phyloP scores from a whole-genome alignment of 2,329 filamentous ascomycete genomes.

The Aspergillus awamori region DNA sequence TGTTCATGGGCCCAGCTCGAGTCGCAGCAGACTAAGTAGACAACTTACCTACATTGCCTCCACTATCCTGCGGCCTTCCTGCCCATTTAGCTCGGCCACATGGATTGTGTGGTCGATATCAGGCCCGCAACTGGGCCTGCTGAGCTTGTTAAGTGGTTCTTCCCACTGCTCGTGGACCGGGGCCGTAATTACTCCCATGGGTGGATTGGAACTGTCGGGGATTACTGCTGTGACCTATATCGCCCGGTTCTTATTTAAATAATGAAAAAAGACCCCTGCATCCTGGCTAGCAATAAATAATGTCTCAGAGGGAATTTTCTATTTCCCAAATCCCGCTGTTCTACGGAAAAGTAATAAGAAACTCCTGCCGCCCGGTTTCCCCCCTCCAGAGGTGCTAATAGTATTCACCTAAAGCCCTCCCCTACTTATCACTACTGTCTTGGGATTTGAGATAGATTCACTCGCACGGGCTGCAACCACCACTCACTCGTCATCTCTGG shows the following conservation, averaged over 20 bases:
- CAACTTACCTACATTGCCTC: background rate
- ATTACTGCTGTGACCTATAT: conserved; percentile 1
- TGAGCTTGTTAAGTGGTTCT: conserved; percentile 3
- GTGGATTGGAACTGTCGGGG: background rate
- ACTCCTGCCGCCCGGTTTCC: background rate
- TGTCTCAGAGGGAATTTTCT: background rate
- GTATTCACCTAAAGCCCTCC: background rate
- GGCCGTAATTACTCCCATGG: background rate
- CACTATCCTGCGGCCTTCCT: background rate
- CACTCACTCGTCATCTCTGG: background rate
- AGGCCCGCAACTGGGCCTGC: background rate
- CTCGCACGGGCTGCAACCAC: background rate
- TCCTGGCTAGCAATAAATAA: background rate
- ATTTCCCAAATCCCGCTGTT: background rate
- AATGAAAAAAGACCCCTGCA: background rate
- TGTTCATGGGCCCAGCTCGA: background rate
- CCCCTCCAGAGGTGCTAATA: background rate
- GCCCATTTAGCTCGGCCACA: conserved; percentile 7
- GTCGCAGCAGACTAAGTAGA: background rate
- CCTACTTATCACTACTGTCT: background rate
- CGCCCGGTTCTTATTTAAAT: conserved; percentile 4
- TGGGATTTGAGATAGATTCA: background rate
- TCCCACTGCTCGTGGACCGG: background rate
- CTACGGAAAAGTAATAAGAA: background rate
- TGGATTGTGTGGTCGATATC: background rate